These are phyloP conservation scores for Globisporangium orthogonon DNA, from an alignment of 352 stramenopile genomes.

Conservation along the genomic window DNA sequence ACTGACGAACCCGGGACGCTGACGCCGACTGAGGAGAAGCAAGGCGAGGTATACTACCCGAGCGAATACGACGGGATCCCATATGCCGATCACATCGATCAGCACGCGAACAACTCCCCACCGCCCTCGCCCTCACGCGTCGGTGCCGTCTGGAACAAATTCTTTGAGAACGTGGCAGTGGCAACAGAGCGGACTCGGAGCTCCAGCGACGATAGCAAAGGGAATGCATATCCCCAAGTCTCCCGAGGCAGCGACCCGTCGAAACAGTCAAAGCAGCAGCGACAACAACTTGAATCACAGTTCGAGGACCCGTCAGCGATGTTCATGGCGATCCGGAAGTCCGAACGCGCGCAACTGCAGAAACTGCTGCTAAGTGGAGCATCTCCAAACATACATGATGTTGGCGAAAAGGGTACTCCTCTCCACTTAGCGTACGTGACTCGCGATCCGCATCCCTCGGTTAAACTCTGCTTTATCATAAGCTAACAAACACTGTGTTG, in stretches of 20 bases:
- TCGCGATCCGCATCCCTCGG: background rate
- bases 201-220: background rate
- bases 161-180: conserved; percentile 62
- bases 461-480: too few species aligned
- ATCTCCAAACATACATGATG: conserved; percentile 48
- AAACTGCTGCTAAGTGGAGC: conserved; percentile 36
- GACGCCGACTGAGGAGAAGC: conserved; percentile 5
- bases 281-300: background rate
- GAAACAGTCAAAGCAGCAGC: background rate
- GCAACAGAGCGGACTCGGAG: background rate
- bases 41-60: conserved; percentile 4
- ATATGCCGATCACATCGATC: background rate
- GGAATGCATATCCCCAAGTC: background rate
- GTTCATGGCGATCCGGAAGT: conserved; percentile 53
- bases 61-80: background rate
- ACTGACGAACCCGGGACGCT: background rate
- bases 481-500: background rate
- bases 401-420: conserved; percentile 57
- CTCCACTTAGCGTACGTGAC: conserved; percentile 58
- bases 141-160: conserved; percentile 66
- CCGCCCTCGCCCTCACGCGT: conserved; percentile 35
- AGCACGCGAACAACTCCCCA: background rate
- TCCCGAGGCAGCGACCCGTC: background rate
- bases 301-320: conserved; percentile 7
- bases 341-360: conserved; percentile 35